phyloP scores from a whole-genome alignment of 2,329 filamentous ascomycete genomes.

The Diaporthe ampelina region DNA sequence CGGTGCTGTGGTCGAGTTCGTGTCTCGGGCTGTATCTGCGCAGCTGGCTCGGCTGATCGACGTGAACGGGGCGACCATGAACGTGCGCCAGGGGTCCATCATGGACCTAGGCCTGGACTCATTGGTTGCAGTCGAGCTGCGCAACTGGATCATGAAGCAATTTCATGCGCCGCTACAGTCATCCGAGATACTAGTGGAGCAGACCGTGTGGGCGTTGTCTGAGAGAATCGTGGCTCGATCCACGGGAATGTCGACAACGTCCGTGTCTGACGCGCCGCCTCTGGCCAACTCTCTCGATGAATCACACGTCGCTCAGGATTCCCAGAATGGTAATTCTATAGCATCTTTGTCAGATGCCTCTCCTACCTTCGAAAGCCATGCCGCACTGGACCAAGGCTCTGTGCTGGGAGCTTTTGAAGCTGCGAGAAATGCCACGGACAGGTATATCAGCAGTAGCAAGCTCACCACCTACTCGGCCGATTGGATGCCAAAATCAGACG shows the following conservation, averaged over 20 bases:
- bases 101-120: conserved; percentile 57
- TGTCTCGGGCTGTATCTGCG: neutral
- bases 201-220: conserved; percentile 36
- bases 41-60: conserved; percentile 38
- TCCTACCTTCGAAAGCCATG: too few relatives aligned
- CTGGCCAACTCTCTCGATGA: too few relatives aligned
- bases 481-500: too few relatives aligned
- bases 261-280: too few relatives aligned
- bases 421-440: too few relatives aligned
- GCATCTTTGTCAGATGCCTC: too few relatives aligned
- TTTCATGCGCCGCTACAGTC: conserved; percentile 63
- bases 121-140: conserved; percentile 63
- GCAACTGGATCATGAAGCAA: conserved; percentile 64
- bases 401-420: too few relatives aligned
- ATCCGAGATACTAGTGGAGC: conserved; percentile 60
- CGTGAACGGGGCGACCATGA: conserved; percentile 28
- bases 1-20: neutral
- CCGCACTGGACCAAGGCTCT: too few relatives aligned
- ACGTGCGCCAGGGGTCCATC: conserved; percentile 16
- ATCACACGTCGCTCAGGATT: too few relatives aligned
- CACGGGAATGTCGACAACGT: conserved; percentile 15
- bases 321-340: too few relatives aligned
- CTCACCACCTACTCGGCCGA: too few relatives aligned
- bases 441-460: too few relatives aligned
- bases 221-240: conserved; percentile 39